Evolutionary conservation across 768 basidiomycete species (phyloP).

Genomic region (Saitozyma podzolica): DNA sequence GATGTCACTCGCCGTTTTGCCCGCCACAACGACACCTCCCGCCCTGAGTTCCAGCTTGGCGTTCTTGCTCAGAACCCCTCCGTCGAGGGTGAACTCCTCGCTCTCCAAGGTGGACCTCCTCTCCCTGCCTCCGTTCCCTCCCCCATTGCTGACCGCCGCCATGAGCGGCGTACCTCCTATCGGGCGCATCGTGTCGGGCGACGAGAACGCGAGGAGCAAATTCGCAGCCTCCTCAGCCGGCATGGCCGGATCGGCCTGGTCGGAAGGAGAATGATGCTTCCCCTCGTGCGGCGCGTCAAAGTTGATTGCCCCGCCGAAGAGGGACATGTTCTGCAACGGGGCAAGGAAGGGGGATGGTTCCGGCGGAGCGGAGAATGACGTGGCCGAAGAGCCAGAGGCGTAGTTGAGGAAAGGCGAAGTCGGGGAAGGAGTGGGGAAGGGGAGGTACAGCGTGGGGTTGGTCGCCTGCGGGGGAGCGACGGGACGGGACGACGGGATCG

Average conservation of each 20-base stretch:
- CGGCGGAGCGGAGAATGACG: constrained; percentile 17
- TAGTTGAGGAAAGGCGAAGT: constrained; percentile 44
- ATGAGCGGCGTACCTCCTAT: constrained; percentile 15
- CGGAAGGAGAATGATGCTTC: constrained; percentile 3
- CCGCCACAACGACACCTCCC: not conserved
- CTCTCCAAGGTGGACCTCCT: constrained; percentile 28
- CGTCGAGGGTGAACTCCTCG: constrained; percentile 41
- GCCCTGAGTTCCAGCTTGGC: not conserved
- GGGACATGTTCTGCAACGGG: constrained; percentile 32
- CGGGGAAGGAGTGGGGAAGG: constrained; percentile 47
- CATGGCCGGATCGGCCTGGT: constrained; percentile 3
- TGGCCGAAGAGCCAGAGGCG: constrained; percentile 3
- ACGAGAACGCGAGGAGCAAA: constrained; percentile 42
- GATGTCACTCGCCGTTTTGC: constrained; percentile 47
- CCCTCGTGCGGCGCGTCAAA: constrained; percentile 6
- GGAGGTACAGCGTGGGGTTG: constrained; percentile 41
- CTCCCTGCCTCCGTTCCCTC: not conserved
- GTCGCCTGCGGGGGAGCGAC: constrained; percentile 28
- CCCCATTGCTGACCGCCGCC: not conserved
- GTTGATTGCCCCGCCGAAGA: constrained; percentile 41
- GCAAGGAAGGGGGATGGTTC: constrained; percentile 47
- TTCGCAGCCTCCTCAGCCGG: constrained; percentile 44
- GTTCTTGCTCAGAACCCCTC: constrained; percentile 6
- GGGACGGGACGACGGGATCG: constrained; percentile 14
- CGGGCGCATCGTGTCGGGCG: constrained; percentile 41